phyloP scores from a whole-genome alignment of 2,329 filamentous ascomycete genomes.

The Laburnicola sp. region DNA sequence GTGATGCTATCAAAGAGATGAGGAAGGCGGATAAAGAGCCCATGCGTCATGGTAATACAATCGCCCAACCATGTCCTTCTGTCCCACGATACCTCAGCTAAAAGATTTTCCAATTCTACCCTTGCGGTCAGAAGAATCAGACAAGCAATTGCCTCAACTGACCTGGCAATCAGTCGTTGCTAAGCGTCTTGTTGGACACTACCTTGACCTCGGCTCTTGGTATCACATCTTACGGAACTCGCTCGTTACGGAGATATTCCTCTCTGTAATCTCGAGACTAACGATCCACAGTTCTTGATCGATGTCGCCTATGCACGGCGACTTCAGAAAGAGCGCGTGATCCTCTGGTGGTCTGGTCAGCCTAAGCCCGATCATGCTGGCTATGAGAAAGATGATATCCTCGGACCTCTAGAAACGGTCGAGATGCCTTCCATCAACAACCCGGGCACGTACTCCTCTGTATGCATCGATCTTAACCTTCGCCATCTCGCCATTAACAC shows the following conservation, averaged over 20 bases:
- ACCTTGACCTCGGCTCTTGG: conserved; percentile 89
- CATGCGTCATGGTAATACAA: conserved; percentile 84
- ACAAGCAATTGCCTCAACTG: conserved; percentile 85
- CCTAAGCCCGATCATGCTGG: conserved; percentile 92
- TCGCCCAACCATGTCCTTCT: conserved; percentile 82
- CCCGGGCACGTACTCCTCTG: conserved; percentile 89
- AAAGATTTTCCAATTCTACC: conserved; percentile 82
- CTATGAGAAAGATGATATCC: conserved; percentile 88
- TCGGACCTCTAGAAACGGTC: conserved; percentile 79
- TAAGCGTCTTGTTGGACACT: conserved; percentile 82
- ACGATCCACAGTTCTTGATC: conserved; percentile 92
- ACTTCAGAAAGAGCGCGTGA: conserved; percentile 86
- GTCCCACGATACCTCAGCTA: conserved; percentile 78
- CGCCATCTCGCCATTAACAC: conserved; percentile 97
- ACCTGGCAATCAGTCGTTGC: conserved; percentile 93
- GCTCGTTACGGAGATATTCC: conserved; percentile 92
- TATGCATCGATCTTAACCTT: conserved; percentile 93
- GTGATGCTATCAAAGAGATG: conserved; percentile 86
- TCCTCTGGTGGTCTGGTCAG: conserved; percentile 93
- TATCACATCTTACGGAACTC: conserved; percentile 82
- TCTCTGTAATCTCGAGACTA: conserved; percentile 90
- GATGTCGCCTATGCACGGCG: conserved; percentile 92
- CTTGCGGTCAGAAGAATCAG: conserved; percentile 78
- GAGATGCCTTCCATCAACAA: conserved; percentile 94
- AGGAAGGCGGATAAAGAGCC: conserved; percentile 76